Conservation (phyloP, 257 asterid genomes). For the Paraleonurus japonicus region DNA sequence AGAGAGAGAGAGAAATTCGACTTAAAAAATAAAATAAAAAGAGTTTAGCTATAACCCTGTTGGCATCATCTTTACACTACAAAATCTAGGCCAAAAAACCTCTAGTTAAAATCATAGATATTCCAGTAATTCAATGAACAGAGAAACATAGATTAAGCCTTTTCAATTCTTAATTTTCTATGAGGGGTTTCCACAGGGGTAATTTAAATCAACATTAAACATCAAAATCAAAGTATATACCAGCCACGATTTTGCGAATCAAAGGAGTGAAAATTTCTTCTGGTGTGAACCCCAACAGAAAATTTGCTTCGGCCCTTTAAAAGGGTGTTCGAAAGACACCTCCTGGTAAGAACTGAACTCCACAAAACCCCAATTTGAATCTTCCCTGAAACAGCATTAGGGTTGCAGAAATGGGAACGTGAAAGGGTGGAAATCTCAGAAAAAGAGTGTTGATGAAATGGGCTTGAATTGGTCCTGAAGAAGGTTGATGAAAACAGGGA, state of each 20-base stretch:
- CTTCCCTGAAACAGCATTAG: slow-evolving; percentile 27
- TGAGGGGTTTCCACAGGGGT: neutral
- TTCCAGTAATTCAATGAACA: neutral
- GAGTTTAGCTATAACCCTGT: neutral
- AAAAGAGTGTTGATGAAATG: slow-evolving; percentile 19
- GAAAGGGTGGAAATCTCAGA: slow-evolving; percentile 30
- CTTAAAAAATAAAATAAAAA: no score
- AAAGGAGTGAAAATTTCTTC: slow-evolving; percentile 40
- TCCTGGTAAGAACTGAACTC: slow-evolving; percentile 22
- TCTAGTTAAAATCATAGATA: neutral
- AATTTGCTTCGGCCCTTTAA: slow-evolving; percentile 28
- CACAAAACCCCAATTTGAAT: slow-evolving; percentile 26
- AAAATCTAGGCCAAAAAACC: neutral
- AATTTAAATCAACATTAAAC: neutral
- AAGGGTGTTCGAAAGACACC: slow-evolving; percentile 23
- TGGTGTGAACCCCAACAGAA: slow-evolving; percentile 12
- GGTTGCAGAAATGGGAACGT: slow-evolving; percentile 17
- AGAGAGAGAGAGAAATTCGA: no score
- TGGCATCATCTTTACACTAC: neutral
- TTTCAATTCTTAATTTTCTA: neutral
- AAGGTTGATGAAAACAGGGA: slow-evolving; percentile 12
- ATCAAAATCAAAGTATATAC: slow-evolving; percentile 24
- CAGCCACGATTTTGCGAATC: slow-evolving; percentile 40
- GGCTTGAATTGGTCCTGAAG: slow-evolving; percentile 23
- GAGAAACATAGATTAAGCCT: neutral